phyloP scores from a whole-genome alignment of 331 rosid species.

The Malus hybrid region DNA sequence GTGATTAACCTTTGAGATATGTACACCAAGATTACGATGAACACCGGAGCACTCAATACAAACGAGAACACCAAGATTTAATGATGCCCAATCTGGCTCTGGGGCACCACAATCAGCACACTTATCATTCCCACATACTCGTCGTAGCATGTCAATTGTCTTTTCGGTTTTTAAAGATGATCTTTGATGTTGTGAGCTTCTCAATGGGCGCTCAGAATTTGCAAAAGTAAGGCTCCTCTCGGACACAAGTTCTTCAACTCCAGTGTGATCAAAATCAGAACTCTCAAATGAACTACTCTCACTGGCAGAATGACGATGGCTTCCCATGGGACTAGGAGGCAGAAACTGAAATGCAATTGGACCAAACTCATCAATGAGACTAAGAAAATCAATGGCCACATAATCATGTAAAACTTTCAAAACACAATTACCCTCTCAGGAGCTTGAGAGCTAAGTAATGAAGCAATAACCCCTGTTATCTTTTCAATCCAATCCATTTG shows the following conservation, averaged over 20 bases:
- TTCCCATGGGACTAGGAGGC: slow-evolving; percentile 92
- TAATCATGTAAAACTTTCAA: neutral
- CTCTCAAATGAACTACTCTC: slow-evolving; percentile 99
- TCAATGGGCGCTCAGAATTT: slow-evolving; percentile 62
- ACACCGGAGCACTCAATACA: slow-evolving; percentile 99
- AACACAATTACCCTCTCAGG: slow-evolving; percentile 79
- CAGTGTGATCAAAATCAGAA: slow-evolving; percentile 88
- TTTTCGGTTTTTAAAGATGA: slow-evolving; percentile 71
- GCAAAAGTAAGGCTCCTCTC: slow-evolving; percentile 57
- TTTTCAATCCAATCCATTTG: slow-evolving; percentile 99
- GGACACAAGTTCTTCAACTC: slow-evolving; percentile 61
- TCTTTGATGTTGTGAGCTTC: slow-evolving; percentile 74
- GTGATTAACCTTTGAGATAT: slow-evolving; percentile 84
- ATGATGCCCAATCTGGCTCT: slow-evolving; percentile 99
- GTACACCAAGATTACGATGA: slow-evolving; percentile 98
- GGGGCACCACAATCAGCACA: slow-evolving; percentile 98
- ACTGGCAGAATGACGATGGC: slow-evolving; percentile 86
- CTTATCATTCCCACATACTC: slow-evolving; percentile 87
- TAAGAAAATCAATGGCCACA: slow-evolving; percentile 10
- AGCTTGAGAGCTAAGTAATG: slow-evolving; percentile 92
- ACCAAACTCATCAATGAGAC: slow-evolving; percentile 18
- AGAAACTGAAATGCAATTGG: slow-evolving; percentile 52
- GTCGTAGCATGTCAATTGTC: slow-evolving; percentile 80
- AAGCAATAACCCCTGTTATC: slow-evolving; percentile 99
- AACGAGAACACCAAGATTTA: slow-evolving; percentile 98